Base-by-base conservation (phyloP, 305 asterid species). In the Rubia peregrina region DNA sequence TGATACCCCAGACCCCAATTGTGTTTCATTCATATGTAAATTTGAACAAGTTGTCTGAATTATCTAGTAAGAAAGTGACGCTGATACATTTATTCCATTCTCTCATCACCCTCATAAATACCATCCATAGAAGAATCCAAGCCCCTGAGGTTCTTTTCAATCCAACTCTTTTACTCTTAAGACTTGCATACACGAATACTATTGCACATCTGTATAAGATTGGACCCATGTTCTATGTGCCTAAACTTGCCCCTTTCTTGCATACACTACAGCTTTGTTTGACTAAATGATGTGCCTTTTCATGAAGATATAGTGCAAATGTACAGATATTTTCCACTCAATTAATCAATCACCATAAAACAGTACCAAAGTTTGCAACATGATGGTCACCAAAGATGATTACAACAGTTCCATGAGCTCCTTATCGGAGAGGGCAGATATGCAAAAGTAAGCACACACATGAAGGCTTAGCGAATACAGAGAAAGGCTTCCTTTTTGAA, bases 171-270 rank as follows among this genome's bases (percentile, higher is more conserved):
- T 60, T 22, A 59, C 24, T 16, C 42, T 12, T 36, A 26, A 30
- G 17, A 60, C 33, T 57, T 9, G 40, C 38, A 59, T 14, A 22
- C 66, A 22, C 66, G 6, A 12, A 9, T 13, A 61, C 11, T 61
- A 14, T 61, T 61, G 21, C 66, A 33, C n/a, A 13, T 33, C 40
- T 61, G 22, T 61, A 33, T 36, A 61, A 61, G 66, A 61, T 61
- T 30, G 43, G 40, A 22, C n/a, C 43, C 11, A 6, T 38, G 21
- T 43, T 40, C 7, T 36, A 63, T 2, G 8, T 38, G 9, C 19
- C n/a, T 62, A 33, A n/a, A 62, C 21, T 62, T 62, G 0, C 46
- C 22, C n/a, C 22, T 62, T 62, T 36, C 67, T 62, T 17, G 24
- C 8, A 13, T 6, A 53, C 4, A 53, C 59, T 51, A 51, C 22